Percentiles rank a stretch among this genome's conserved stretches.
Conservation (phyloP, 352 stramenopile genomes). For the Pythium angustatum region DNA sequence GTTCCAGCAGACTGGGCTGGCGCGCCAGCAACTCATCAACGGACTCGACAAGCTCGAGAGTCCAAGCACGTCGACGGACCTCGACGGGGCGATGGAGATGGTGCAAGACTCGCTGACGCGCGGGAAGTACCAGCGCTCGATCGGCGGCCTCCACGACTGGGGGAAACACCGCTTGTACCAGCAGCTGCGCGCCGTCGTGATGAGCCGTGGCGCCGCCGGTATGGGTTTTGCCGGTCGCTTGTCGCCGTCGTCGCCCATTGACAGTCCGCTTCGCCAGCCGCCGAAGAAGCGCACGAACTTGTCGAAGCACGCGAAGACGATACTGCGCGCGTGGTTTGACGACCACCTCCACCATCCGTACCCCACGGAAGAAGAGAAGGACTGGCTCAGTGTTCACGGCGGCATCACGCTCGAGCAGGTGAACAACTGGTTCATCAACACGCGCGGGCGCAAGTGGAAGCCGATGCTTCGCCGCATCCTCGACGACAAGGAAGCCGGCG, state of each 20-base stretch:
- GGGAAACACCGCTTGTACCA: constrained; percentile 31
- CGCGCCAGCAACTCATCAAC: constrained; percentile 27
- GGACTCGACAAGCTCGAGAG: constrained; percentile 20
- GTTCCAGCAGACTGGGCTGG: constrained; percentile 24
- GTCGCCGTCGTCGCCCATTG: constrained; percentile 23
- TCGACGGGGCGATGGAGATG: constrained; percentile 22
- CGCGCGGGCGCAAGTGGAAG: constrained; percentile 84
- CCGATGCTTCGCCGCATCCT: constrained; percentile 77
- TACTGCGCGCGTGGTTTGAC: constrained; percentile 83
- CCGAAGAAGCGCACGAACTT: constrained; percentile 78
- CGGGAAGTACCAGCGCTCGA: constrained; percentile 27
- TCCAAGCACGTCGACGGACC: constrained; percentile 1
- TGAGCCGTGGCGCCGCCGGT: constrained; percentile 12
- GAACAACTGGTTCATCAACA: constrained; percentile 91
- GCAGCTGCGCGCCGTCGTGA: constrained; percentile 21
- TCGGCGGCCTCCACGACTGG: constrained; percentile 20
- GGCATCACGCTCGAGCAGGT: constrained; percentile 86
- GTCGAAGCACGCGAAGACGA: constrained; percentile 68
- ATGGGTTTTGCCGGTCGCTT: constrained; percentile 3
- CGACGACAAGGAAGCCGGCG: constrained; percentile 54
- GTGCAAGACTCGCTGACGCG: constrained; percentile 21
- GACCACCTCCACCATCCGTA: constrained; percentile 85
- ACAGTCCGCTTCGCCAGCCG: constrained; percentile 27
- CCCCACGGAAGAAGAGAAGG: constrained; percentile 84
- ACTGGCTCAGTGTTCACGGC: constrained; percentile 55